Base-by-base conservation (phyloP, 2,329 filamentous ascomycete genomes). In the Ophiostoma australiae region DNA sequence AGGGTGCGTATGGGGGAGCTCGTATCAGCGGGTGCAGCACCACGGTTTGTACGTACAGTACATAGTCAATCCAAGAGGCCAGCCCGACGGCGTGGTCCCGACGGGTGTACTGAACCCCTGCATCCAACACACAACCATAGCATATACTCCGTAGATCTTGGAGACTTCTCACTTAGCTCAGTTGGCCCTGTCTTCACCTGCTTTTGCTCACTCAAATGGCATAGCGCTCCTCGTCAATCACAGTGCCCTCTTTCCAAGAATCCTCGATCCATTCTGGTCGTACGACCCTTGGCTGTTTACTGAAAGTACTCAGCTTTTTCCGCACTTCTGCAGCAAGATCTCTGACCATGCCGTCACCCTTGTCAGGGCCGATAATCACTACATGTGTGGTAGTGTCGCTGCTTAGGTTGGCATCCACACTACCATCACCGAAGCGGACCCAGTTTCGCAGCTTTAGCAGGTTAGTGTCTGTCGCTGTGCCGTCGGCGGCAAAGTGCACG, bases 171-270 rank as follows among this genome's bases (percentile, higher is more conserved):
- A 17, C 20, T 10, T 23, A n/a, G 52, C 52, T 13, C 8, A 10
- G 8, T 27, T 27, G 7, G 52, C 41, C 52, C 13, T 55, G 20
- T 23, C 48, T 5, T n/a, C 1, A 10, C 48, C 52, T n/a, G 52
- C 20, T 5, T 58, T 58, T n/a, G 3, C 31, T 66, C 63, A 23
- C 6, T 66, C 37, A 67, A 4, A 74, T 73, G 8, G 76, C 77
- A 76, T 85, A 88, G 58, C 81, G 80, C 76, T 94, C 92, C 80
- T 97, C 94, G 74, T 97, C 92, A 67, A 97, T 78, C 73, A 91
- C 77, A 0, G 93, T 97, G 74, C 84, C 85, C 78, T 94, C 92
- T 72, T 83, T 83, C 93, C 94, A 97, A 76, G 91, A 92, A 69
- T 91, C 88, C 69, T 89, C 85, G 0, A 97, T 80, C 95, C 95